Conservation (phyloP, 2,329 filamentous ascomycete species). For the Aspergillus sp. region DNA sequence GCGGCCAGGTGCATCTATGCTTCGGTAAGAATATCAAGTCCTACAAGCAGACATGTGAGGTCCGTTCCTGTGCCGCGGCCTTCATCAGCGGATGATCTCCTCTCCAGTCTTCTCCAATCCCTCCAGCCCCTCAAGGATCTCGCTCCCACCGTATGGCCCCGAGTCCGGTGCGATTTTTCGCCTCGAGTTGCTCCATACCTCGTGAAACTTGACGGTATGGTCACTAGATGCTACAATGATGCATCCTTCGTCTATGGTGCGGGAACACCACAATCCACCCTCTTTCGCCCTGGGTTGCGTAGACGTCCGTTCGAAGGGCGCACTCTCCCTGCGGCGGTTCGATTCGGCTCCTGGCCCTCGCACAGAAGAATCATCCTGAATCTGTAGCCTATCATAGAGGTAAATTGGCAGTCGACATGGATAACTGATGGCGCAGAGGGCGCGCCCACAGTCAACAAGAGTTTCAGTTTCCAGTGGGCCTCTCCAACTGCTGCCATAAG, state of each 20-base stretch:
- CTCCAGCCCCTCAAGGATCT: slow-evolving; percentile 79
- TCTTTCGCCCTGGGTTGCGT: slow-evolving; percentile 43
- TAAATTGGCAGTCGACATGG: slow-evolving; percentile 59
- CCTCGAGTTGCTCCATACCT: slow-evolving; percentile 75
- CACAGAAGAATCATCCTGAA: slow-evolving; percentile 11
- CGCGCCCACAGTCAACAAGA: slow-evolving; percentile 47
- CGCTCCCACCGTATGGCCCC: slow-evolving; percentile 74
- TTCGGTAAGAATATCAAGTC: neutral
- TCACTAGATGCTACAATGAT: slow-evolving; percentile 91
- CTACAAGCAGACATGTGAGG: neutral
- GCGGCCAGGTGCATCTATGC: no score
- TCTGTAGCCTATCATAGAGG: slow-evolving; percentile 9
- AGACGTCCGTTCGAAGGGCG: slow-evolving; percentile 17
- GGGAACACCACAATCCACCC: slow-evolving; percentile 54
- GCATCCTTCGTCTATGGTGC: slow-evolving; percentile 70
- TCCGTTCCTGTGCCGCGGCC: neutral
- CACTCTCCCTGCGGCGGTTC: slow-evolving; percentile 2
- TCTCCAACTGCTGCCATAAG: slow-evolving; percentile 43
- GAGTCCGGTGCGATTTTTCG: slow-evolving; percentile 54
- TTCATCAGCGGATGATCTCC: slow-evolving; percentile 63
- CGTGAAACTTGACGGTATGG: slow-evolving; percentile 90
- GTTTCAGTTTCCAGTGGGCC: slow-evolving; percentile 19
- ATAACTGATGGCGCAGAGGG: slow-evolving; percentile 84
- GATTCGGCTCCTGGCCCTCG: slow-evolving; percentile 9
- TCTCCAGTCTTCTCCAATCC: slow-evolving; percentile 61